Percentiles rank a stretch among this genome's conserved stretches.
Conservation (phyloP, 345 rosid species). For the Populus tremula region DNA sequence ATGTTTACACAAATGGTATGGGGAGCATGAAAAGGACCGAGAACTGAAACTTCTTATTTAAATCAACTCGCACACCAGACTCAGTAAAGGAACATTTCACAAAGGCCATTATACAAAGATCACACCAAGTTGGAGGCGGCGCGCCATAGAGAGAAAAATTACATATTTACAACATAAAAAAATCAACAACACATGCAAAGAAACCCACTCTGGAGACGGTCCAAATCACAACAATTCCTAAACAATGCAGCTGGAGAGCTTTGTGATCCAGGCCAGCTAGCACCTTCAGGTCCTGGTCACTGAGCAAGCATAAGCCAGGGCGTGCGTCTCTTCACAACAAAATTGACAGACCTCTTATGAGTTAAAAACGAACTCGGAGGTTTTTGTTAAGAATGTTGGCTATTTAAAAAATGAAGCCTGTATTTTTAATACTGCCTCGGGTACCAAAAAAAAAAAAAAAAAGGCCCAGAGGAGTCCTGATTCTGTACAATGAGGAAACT, state of each 20-base stretch:
- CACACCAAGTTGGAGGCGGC: background rate
- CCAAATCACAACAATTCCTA: background rate
- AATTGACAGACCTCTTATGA: constrained; percentile 2
- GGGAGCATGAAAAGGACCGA: background rate
- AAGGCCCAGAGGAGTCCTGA: background rate
- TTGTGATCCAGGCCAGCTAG: constrained; percentile 1
- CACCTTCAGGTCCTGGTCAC: background rate
- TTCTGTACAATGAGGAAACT: constrained; percentile 1
- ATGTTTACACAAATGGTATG: background rate
- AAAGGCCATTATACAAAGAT: background rate
- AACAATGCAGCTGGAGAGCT: background rate
- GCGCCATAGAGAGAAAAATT: background rate
- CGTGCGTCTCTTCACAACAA: background rate
- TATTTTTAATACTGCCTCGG: background rate
- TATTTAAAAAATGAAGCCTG: constrained; percentile 20
- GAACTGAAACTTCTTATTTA: background rate
- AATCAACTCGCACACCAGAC: background rate
- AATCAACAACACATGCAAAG: background rate
- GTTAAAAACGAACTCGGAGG: background rate
- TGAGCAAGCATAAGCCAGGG: background rate
- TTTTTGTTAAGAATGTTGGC: constrained; percentile 18
- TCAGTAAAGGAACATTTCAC: background rate
- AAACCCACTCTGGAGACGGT: background rate
- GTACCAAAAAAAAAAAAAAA: background rate
- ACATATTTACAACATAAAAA: constrained; percentile 16